Evolutionary conservation across 2,329 filamentous ascomycete species (phyloP).

Genomic region (Penicillium sp.): DNA sequence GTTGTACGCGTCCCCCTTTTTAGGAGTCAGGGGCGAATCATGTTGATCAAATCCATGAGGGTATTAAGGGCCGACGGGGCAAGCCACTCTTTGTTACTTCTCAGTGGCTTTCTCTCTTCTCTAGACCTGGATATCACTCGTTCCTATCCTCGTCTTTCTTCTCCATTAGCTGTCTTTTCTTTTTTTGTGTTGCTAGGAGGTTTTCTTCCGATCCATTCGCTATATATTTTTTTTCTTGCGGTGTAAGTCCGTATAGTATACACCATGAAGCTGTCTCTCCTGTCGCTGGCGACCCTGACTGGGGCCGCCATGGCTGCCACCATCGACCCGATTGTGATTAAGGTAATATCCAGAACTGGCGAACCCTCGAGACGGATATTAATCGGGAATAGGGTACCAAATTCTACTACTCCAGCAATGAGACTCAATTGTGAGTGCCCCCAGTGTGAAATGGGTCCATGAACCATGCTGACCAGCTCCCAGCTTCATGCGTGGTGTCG

Average conservation of each 20-base stretch:
- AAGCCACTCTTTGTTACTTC: slow-evolving; percentile 12
- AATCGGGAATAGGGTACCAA: slow-evolving; percentile 61
- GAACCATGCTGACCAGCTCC: slow-evolving; percentile 32
- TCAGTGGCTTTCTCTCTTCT: slow-evolving; percentile 3
- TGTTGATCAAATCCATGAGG: slow-evolving; percentile 1
- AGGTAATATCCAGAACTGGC: slow-evolving; percentile 49
- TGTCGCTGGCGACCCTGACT: slow-evolving; percentile 52
- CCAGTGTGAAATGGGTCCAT: slow-evolving; percentile 48
- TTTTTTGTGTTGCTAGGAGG: slow-evolving; percentile 1
- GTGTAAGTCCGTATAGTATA: not conserved
- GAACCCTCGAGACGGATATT: not conserved
- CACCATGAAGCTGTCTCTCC: slow-evolving; percentile 53
- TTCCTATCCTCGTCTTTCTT: not conserved
- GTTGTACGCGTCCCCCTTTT: slow-evolving; percentile 18
- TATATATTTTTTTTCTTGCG: slow-evolving; percentile 6
- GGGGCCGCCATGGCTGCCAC: slow-evolving; percentile 49
- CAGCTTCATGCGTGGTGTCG: slow-evolving; percentile 83
- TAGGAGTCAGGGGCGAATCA: slow-evolving; percentile 17
- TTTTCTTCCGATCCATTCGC: slow-evolving; percentile 13
- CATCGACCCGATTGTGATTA: slow-evolving; percentile 60
- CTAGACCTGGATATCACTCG: slow-evolving; percentile 11
- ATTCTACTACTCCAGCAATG: slow-evolving; percentile 82
- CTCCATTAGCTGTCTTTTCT: not conserved
- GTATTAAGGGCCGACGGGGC: slow-evolving; percentile 17
- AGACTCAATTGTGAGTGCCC: slow-evolving; percentile 63